phyloP scores from a whole-genome alignment of 441 rosid species.

The Populus hybrid region DNA sequence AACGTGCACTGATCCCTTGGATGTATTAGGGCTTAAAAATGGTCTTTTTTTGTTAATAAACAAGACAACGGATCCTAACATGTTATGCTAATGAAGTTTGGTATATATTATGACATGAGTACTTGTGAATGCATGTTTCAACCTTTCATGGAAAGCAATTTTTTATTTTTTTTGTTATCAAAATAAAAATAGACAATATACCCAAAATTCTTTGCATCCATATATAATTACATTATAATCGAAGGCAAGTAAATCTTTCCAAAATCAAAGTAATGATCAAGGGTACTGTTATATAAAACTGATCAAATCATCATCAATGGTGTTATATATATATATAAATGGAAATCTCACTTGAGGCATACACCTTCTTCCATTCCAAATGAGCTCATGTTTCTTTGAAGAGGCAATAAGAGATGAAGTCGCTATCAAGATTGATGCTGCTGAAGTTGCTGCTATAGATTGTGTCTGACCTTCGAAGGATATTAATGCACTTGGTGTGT shows the following conservation, averaged over 20 bases:
- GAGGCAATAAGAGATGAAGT: not conserved
- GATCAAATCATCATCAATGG: too few relatives aligned
- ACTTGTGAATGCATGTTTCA: not conserved
- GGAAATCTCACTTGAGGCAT: not conserved
- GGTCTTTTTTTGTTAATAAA: not conserved
- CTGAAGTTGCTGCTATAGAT: not conserved
- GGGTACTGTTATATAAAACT: too few relatives aligned
- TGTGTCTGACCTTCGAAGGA: not conserved
- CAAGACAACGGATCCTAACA: too few relatives aligned
- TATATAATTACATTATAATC: too few relatives aligned
- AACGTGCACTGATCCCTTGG: not conserved
- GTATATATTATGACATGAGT: too few relatives aligned
- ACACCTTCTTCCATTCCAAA: not conserved
- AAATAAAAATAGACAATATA: too few relatives aligned
- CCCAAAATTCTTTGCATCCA: too few relatives aligned
- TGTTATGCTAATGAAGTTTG: not conserved
- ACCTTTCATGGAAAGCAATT: not conserved
- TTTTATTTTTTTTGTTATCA: not conserved
- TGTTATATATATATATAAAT: too few relatives aligned
- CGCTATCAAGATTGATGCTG: not conserved
- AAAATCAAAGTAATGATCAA: not conserved
- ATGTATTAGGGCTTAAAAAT: not conserved
- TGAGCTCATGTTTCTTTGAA: not conserved
- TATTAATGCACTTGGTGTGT: too few relatives aligned
- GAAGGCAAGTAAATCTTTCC: not conserved